Base-by-base conservation (phyloP, 208 protist genomes). In the Acanthamoeba culbertsoni region DNA sequence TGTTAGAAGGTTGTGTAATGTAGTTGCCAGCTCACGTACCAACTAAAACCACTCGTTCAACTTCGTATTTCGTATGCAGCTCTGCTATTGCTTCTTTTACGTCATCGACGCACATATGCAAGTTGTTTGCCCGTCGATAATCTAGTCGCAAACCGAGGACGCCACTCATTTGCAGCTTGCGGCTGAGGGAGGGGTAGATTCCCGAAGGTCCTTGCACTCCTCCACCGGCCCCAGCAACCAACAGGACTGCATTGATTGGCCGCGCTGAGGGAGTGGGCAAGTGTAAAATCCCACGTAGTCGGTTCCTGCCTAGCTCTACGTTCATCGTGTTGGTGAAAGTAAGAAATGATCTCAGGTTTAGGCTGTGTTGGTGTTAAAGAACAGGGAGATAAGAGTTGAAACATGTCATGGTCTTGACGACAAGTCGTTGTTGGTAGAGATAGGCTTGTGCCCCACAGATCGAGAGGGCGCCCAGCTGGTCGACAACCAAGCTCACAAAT, bases 81-180 rank as follows among this genome's bases (percentile, higher is more conserved):
- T 90, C 46, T 1, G 31, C 51, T 16, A 90, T 90, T 28, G 53
- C 82, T 8, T 90, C 82, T 6, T 48, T 4, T 1, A 68, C 55
- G 82, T 90, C 82, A 18, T 63, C 82, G 12, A 90, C 55, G 82
- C 82, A 90, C 46, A 68, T 68, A 20, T 14, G n/a, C 14, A 90
- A 53, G 6, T 90, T 45, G 23, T 90, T 90, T 28, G 82, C 23
- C 7, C 82, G 46, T 1, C 55, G 82, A 28, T 90, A 90, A 18
- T 90, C 82, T 18, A 90, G 42, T 6, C 46, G 82, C 37, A 90
- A 35, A 3, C n/a, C 82, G 55, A 71, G 33, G 20, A 90, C 82
- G 16, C 82, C 82, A n/a, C 37, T 48, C 53, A 48, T 62, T 53
- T 71, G 46, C 53, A 90, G 82, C 53, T 68, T 62, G 82, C 55